phyloP scores from a whole-genome alignment of 2,329 filamentous ascomycete species.

The Orbilia ellipsospora region DNA sequence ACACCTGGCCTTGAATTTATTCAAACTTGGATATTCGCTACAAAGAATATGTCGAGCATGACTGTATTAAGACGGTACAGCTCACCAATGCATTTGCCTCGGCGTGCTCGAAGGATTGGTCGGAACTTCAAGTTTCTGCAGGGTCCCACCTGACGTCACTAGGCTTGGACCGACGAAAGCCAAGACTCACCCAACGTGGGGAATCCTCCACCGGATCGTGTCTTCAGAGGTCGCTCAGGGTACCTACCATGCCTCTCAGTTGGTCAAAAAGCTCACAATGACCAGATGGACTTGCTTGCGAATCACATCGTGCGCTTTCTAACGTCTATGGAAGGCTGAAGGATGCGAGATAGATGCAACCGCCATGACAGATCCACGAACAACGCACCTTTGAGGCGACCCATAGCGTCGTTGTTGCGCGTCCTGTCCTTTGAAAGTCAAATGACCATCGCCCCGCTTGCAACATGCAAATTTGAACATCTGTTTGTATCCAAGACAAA shows the following conservation, averaged over 20 bases:
- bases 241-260: slow-evolving; percentile 9
- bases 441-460: slow-evolving; percentile 31
- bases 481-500: slow-evolving; percentile 1
- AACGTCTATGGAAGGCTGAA: background rate
- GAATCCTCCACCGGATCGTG: background rate
- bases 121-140: background rate
- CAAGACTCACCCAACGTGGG: slow-evolving; percentile 12
- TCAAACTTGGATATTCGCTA: no score
- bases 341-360: slow-evolving; percentile 20
- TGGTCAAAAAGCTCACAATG: background rate
- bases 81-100: slow-evolving; percentile 3
- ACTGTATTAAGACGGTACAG: background rate
- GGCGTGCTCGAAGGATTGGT: background rate
- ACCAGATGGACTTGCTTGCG: background rate
- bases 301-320: slow-evolving; percentile 16
- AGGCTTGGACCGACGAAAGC: slow-evolving; percentile 43
- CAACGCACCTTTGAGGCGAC: slow-evolving; percentile 46
- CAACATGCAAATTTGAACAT: background rate
- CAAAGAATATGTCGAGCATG: background rate
- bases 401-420: background rate
- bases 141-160: slow-evolving; percentile 42
- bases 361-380: slow-evolving; percentile 17
- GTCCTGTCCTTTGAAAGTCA: slow-evolving; percentile 24
- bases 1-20: no score
- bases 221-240: slow-evolving; percentile 4